Conservation (phyloP, 495 filamentous ascomycete genomes). For the Aspergillus funiculosus region DNA sequence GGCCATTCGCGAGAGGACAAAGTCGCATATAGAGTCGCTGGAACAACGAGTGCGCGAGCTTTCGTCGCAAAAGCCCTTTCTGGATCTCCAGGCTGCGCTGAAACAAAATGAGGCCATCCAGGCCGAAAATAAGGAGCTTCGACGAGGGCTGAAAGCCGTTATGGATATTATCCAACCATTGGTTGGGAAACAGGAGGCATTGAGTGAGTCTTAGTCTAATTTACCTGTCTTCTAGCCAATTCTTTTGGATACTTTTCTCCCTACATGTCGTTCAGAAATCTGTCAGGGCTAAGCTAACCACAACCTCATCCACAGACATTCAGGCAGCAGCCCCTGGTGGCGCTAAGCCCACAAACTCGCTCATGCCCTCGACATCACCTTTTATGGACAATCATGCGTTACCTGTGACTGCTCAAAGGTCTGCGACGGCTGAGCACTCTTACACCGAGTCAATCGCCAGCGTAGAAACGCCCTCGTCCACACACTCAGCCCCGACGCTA, state of each 20-base stretch:
- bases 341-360: slow-evolving; percentile 18
- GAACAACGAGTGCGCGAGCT: slow-evolving; percentile 67
- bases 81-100: slow-evolving; percentile 66
- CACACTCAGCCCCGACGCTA: slow-evolving; percentile 28
- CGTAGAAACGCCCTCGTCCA: slow-evolving; percentile 33
- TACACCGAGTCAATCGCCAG: slow-evolving; percentile 33
- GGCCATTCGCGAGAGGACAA: slow-evolving; percentile 77
- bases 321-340: slow-evolving; percentile 8
- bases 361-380: slow-evolving; percentile 23
- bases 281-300: too few species aligned
- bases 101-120: slow-evolving; percentile 63
- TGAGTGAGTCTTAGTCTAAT: slow-evolving; percentile 19
- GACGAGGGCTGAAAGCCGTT: slow-evolving; percentile 52
- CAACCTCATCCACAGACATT: slow-evolving; percentile 8
- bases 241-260: background rate
- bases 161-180: slow-evolving; percentile 62
- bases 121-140: slow-evolving; percentile 66
- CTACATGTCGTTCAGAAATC: background rate
- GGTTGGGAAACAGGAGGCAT: slow-evolving; percentile 29
- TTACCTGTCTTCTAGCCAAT: background rate
- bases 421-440: slow-evolving; percentile 18
- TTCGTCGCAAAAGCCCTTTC: slow-evolving; percentile 69
- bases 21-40: slow-evolving; percentile 70
- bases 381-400: slow-evolving; percentile 23
- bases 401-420: slow-evolving; percentile 16